Conservation (phyloP, 176 grass and related monocot genomes). For the Cenchrus fungigraminus region DNA sequence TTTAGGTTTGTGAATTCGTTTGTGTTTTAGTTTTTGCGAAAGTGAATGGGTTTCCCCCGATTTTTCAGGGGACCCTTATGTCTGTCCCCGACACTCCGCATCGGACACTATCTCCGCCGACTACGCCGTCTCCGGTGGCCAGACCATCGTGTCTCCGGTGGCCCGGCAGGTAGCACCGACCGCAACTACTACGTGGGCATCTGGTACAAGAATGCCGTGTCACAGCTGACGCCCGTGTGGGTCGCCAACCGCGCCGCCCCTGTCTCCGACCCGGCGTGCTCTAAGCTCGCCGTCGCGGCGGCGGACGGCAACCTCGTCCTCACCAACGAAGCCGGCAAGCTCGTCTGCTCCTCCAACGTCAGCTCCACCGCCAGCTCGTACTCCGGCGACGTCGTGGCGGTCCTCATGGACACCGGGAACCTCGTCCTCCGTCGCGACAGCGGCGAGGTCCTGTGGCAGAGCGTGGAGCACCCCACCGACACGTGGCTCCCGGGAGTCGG, state of each 20-base stretch:
- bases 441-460: no score
- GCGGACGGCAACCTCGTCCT: constrained; percentile 51
- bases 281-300: constrained; percentile 31
- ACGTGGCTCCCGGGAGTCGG: no score
- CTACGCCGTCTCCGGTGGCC: constrained; percentile 46
- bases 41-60: no score
- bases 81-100: background rate
- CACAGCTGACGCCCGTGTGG: constrained; percentile 31
- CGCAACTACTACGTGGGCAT: background rate
- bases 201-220: constrained; percentile 56
- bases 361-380: background rate
- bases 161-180: background rate
- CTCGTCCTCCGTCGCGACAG: no score
- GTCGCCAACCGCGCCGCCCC: background rate
- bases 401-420: no score
- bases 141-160: constrained; percentile 52
- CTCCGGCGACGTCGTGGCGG: background rate
- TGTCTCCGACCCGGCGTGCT: constrained; percentile 34
- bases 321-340: constrained; percentile 16
- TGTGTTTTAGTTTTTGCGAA: no score
- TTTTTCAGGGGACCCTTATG: no score
- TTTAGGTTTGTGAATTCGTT: no score
- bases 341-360: constrained; percentile 51
- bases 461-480: no score
- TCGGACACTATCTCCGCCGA: constrained; percentile 33